phyloP scores from a whole-genome alignment of 73 alveolate species.

The Symbiodinium pilosum region DNA sequence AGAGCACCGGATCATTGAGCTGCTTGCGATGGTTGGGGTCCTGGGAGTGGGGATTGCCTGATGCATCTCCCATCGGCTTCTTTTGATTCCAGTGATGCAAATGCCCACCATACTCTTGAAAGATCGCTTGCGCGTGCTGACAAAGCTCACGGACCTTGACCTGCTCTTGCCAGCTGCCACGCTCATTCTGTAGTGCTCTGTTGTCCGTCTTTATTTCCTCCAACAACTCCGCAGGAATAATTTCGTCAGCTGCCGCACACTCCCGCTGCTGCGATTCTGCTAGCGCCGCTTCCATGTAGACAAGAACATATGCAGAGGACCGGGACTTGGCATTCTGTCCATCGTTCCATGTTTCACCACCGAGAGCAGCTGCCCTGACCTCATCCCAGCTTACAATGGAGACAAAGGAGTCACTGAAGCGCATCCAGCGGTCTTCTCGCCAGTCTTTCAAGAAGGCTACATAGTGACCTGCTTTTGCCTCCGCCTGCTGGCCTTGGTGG shows the following conservation, averaged over 20 bases:
- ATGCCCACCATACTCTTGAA: slow-evolving; percentile 44
- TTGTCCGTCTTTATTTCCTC: slow-evolving; percentile 62
- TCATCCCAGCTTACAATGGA: slow-evolving; percentile 53
- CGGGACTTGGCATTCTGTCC: not conserved
- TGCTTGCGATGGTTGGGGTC: slow-evolving; percentile 54
- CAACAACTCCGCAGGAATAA: not conserved
- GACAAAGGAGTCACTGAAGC: slow-evolving; percentile 73
- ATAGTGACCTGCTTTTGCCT: slow-evolving; percentile 68
- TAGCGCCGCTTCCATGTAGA: slow-evolving; percentile 61
- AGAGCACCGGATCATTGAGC: slow-evolving; percentile 62
- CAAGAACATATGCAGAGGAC: slow-evolving; percentile 64
- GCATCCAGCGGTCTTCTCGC: slow-evolving; percentile 73
- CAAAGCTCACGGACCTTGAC: slow-evolving; percentile 53
- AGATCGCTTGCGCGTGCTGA: slow-evolving; percentile 86
- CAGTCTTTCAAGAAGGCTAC: slow-evolving; percentile 68
- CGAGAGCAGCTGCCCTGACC: slow-evolving; percentile 39
- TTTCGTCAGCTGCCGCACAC: not conserved
- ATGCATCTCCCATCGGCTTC: slow-evolving; percentile 51
- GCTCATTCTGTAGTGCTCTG: slow-evolving; percentile 36
- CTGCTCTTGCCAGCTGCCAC: slow-evolving; percentile 87
- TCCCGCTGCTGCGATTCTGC: slow-evolving; percentile 15
- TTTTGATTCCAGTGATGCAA: slow-evolving; percentile 66
- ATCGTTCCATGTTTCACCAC: not conserved
- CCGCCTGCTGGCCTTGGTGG: slow-evolving; percentile 59
- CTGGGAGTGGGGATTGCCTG: slow-evolving; percentile 54